phyloP scores from a whole-genome alignment of 106 monocot species.

The Acanthochlamys bracteata region DNA sequence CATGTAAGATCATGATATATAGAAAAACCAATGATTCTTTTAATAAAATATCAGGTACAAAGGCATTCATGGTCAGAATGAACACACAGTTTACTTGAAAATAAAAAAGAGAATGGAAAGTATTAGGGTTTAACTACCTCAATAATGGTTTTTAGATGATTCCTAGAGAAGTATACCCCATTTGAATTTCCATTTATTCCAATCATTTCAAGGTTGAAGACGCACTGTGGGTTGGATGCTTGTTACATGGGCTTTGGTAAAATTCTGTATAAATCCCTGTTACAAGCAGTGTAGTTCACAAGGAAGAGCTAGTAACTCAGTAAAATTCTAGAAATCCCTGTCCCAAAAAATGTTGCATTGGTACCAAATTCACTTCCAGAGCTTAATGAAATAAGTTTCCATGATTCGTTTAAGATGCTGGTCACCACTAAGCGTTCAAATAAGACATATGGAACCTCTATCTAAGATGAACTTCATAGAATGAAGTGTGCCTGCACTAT shows the following conservation, averaged over 20 bases:
- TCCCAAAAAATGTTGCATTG: constrained; percentile 83
- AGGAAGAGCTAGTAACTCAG: constrained; percentile 91
- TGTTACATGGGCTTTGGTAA: constrained; percentile 87
- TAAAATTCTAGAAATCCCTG: constrained; percentile 79
- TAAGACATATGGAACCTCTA: no score
- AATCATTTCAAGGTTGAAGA: constrained; percentile 90
- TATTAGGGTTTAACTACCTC: constrained; percentile 35
- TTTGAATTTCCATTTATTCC: constrained; percentile 94
- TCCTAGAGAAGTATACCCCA: constrained; percentile 91
- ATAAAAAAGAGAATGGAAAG: neutral
- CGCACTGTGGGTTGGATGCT: constrained; percentile 92
- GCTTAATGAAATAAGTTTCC: no score
- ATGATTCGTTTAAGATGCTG: no score
- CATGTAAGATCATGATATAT: no score
- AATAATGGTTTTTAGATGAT: constrained; percentile 90
- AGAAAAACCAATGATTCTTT: neutral
- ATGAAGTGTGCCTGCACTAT: no score
- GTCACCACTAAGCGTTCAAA: no score
- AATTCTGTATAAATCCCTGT: constrained; percentile 70
- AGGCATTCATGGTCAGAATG: no score
- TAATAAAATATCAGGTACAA: no score
- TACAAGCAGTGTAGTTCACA: no score
- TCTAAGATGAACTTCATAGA: no score
- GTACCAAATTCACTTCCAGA: constrained; percentile 99
- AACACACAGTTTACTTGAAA: neutral